Percentiles rank a stretch among this genome's conserved stretches.
Evolutionary conservation across 495 filamentous ascomycete genomes (phyloP).

Genomic region (Penicillium paradoxum): DNA sequence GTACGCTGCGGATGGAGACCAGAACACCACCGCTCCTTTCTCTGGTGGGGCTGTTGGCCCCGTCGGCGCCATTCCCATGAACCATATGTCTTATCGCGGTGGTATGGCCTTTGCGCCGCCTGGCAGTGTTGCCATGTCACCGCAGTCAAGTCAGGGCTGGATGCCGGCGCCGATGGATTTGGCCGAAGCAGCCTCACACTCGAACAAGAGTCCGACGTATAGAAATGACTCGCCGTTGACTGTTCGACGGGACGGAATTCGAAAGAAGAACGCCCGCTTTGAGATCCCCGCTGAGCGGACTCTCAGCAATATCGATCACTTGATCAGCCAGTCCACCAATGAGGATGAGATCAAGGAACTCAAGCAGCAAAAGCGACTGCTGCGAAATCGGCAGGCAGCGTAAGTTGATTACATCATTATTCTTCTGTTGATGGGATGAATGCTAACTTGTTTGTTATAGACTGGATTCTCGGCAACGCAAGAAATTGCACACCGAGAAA

Average conservation of each 20-base stretch:
- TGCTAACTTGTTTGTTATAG: conserved; percentile 48
- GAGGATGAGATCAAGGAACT: conserved; percentile 96
- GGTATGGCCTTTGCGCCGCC: conserved; percentile 37
- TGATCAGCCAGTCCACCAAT: conserved; percentile 83
- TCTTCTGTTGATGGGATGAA: neutral
- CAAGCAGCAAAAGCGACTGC: conserved; percentile 94
- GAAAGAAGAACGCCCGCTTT: conserved; percentile 99
- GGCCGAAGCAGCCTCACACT: conserved; percentile 55
- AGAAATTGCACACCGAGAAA: conserved; percentile 97
- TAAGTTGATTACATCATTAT: conserved; percentile 45
- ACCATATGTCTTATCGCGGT: conserved; percentile 42
- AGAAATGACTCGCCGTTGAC: conserved; percentile 74
- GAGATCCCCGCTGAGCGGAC: conserved; percentile 94
- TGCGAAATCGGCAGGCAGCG: conserved; percentile 95
- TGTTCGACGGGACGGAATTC: conserved; percentile 79
- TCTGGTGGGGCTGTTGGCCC: conserved; percentile 50
- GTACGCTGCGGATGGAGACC: conserved; percentile 59
- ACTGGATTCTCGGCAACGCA: conserved; percentile 92
- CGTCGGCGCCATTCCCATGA: conserved; percentile 41
- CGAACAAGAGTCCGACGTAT: conserved; percentile 73
- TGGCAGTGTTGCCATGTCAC: conserved; percentile 52
- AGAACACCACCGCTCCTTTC: conserved; percentile 49
- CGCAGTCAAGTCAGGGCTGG: conserved; percentile 60
- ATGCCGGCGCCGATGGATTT: conserved; percentile 53
- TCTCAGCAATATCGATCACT: conserved; percentile 87